phyloP scores from a whole-genome alignment of 345 rosid species.

The Theobroma cacao region DNA sequence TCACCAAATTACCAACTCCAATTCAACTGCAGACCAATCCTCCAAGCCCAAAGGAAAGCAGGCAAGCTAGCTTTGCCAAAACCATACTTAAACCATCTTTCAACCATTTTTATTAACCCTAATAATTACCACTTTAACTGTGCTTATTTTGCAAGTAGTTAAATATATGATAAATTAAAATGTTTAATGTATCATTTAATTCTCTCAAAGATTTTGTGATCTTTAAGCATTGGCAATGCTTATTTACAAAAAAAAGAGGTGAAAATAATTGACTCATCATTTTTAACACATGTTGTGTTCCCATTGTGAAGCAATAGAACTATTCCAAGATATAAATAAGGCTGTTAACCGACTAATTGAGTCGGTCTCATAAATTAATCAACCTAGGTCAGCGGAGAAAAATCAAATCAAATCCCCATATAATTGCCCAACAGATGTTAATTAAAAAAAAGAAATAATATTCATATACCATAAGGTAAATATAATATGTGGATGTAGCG shows the following conservation, averaged over 20 bases:
- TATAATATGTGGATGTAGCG: constrained; percentile 33
- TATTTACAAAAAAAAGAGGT: too few species aligned
- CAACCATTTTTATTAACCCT: not conserved
- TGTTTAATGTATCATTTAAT: too few species aligned
- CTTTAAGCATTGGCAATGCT: too few species aligned
- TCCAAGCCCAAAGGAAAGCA: not conserved
- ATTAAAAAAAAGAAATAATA: not conserved
- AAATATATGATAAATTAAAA: too few species aligned
- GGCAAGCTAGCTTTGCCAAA: not conserved
- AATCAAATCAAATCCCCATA: not conserved
- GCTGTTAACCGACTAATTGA: not conserved
- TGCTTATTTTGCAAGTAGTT: too few species aligned
- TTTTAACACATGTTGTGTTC: not conserved
- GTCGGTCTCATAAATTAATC: not conserved
- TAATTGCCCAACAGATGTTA: not conserved
- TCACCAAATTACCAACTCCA: constrained; percentile 7
- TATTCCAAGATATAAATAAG: not conserved
- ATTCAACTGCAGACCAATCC: constrained; percentile 9
- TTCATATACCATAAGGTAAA: not conserved
- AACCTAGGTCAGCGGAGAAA: constrained; percentile 15
- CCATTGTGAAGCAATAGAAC: not conserved
- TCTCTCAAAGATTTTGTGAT: too few species aligned
- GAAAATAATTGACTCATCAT: not conserved
- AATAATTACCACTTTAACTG: not conserved
- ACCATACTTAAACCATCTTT: not conserved